phyloP scores from a whole-genome alignment of 2,329 filamentous ascomycete species.

The Exophiala dermatitidis region DNA sequence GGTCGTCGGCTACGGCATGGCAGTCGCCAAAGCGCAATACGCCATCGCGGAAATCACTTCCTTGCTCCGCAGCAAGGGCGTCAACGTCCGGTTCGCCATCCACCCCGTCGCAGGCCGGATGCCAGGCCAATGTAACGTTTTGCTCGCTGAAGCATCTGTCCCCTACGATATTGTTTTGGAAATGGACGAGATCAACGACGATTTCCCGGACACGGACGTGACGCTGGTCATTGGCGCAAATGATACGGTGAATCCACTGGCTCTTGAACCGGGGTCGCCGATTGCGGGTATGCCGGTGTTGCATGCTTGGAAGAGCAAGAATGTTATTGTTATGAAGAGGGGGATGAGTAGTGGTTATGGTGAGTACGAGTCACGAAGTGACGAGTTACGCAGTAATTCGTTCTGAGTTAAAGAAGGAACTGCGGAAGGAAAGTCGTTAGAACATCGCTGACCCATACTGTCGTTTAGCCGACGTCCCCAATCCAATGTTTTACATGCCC shows the following conservation, averaged over 20 bases:
- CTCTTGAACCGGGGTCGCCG: conserved; percentile 70
- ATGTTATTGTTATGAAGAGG: conserved; percentile 88
- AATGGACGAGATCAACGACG: conserved; percentile 95
- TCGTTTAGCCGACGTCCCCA: conserved; percentile 68
- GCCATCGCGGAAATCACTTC: conserved; percentile 76
- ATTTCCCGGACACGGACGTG: conserved; percentile 77
- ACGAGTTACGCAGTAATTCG: no score
- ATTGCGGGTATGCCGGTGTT: conserved; percentile 91
- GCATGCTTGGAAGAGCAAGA: conserved; percentile 90
- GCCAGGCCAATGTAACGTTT: conserved; percentile 88
- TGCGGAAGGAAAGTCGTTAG: no score
- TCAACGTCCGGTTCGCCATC: conserved; percentile 82
- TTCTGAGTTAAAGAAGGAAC: no score
- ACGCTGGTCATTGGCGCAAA: conserved; percentile 87
- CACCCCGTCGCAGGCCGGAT: conserved; percentile 86
- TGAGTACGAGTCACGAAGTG: conserved; percentile 35
- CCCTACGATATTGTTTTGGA: conserved; percentile 89
- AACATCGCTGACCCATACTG: background rate
- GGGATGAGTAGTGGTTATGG: conserved; percentile 83
- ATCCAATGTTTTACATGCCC: conserved; percentile 85
- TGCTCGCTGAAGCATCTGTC: conserved; percentile 79
- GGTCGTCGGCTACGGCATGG: conserved; percentile 86
- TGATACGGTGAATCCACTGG: conserved; percentile 86
- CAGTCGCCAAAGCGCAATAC: conserved; percentile 87
- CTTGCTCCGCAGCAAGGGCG: conserved; percentile 63